Conservation (phyloP, 1,139 yeast genomes). For the Diutina catenulata region DNA sequence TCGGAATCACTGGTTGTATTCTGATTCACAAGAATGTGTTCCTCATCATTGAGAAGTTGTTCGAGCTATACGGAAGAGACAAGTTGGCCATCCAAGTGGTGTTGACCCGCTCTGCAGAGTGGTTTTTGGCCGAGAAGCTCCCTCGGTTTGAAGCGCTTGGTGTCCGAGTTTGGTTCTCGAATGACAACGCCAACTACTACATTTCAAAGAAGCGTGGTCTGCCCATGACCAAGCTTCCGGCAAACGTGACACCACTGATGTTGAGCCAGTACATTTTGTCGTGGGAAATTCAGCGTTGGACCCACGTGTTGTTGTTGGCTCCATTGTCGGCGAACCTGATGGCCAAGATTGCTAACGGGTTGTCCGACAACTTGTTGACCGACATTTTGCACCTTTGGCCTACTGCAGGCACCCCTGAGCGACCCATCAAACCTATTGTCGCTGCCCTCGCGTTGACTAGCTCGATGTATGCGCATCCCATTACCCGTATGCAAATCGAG, state of each 20-base stretch:
- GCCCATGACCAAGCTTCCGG: not conserved
- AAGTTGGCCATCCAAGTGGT: slow-evolving; percentile 18
- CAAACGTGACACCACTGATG: slow-evolving; percentile 6
- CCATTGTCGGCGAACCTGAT: slow-evolving; percentile 20
- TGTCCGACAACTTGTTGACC: slow-evolving; percentile 18
- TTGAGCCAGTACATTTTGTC: slow-evolving; percentile 13
- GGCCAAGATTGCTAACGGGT: slow-evolving; percentile 19
- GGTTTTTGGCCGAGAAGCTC: slow-evolving; percentile 16
- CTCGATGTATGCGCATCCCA: slow-evolving; percentile 22
- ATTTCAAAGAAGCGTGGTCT: slow-evolving; percentile 9
- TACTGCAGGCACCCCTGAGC: slow-evolving; percentile 8
- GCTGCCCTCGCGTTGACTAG: slow-evolving; percentile 19
- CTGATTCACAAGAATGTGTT: slow-evolving; percentile 16
- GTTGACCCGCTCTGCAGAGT: slow-evolving; percentile 19
- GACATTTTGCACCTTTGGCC: slow-evolving; percentile 20
- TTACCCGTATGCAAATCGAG: slow-evolving; percentile 16
- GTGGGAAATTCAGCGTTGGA: slow-evolving; percentile 18
- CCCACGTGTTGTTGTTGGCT: slow-evolving; percentile 22
- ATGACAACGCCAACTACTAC: slow-evolving; percentile 15
- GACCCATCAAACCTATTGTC: slow-evolving; percentile 16
- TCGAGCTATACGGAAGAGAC: slow-evolving; percentile 16
- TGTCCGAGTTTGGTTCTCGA: slow-evolving; percentile 19
- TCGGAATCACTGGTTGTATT: slow-evolving; percentile 21
- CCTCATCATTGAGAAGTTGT: slow-evolving; percentile 17
- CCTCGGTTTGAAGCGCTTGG: slow-evolving; percentile 16